Percentiles rank a stretch among this genome's conserved stretches.
Conservation (phyloP, 2,329 filamentous ascomycete species). For the Claviceps maximensis region DNA sequence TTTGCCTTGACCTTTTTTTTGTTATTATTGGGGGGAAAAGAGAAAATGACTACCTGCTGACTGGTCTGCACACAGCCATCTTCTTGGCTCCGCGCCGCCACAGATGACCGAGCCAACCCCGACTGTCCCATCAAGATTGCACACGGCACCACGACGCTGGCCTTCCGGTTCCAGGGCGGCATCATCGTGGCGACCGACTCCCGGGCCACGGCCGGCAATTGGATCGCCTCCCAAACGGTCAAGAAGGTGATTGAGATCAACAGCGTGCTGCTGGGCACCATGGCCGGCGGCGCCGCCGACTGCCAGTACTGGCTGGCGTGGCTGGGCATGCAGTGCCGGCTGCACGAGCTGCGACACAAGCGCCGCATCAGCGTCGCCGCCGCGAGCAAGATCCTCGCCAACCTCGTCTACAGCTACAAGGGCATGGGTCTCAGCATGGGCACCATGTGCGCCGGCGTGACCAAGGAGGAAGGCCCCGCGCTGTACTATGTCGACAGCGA, state of each 20-base stretch:
- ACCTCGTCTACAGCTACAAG: slow-evolving; percentile 97
- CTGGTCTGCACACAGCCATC: slow-evolving; percentile 57
- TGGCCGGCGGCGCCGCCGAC: slow-evolving; percentile 97
- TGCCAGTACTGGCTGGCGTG: slow-evolving; percentile 99
- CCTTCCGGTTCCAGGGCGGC: slow-evolving; percentile 94
- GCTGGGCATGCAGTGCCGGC: slow-evolving; percentile 96
- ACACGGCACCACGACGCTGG: slow-evolving; percentile 94
- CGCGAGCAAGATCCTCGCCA: slow-evolving; percentile 95
- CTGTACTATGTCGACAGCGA: slow-evolving; percentile 97
- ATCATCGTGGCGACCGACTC: slow-evolving; percentile 99
- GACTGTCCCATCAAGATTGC: slow-evolving; percentile 98
- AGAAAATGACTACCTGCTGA: too few relatives aligned
- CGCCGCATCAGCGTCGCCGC: slow-evolving; percentile 95
- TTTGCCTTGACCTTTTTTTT: too few relatives aligned
- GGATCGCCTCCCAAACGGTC: slow-evolving; percentile 98
- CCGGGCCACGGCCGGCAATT: slow-evolving; percentile 90
- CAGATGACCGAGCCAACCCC: slow-evolving; percentile 93
- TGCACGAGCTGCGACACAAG: slow-evolving; percentile 98
- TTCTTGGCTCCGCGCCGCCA: slow-evolving; percentile 90
- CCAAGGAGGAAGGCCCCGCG: slow-evolving; percentile 86
- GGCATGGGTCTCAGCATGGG: slow-evolving; percentile 98
- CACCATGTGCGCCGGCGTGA: slow-evolving; percentile 97
- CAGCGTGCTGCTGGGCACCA: slow-evolving; percentile 82
- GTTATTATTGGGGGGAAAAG: too few relatives aligned
- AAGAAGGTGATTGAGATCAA: slow-evolving; percentile 99